Conservation (phyloP, 2,329 filamentous ascomycete species). For the Phaeosphaeria sp. region DNA sequence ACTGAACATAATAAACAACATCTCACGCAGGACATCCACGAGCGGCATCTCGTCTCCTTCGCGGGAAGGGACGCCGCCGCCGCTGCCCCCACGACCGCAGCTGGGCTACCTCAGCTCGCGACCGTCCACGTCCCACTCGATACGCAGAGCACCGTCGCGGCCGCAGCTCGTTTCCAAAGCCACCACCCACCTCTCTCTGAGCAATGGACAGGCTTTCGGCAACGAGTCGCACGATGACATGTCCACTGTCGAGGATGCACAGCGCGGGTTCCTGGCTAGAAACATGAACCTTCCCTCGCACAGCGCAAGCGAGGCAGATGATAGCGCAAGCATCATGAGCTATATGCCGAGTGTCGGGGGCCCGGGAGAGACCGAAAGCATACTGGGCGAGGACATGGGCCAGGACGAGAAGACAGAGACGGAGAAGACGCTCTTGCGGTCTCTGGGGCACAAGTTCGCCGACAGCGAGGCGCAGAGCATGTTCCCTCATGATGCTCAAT, state of each 20-base stretch:
- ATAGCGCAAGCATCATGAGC: conserved; percentile 71
- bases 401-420: conserved; percentile 65
- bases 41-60: conserved; percentile 34
- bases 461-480: conserved; percentile 61
- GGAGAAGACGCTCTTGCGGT: conserved; percentile 71
- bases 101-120: conserved; percentile 40
- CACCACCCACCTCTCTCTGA: conserved; percentile 83
- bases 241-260: conserved; percentile 39
- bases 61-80: conserved; percentile 59
- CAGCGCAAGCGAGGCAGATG: conserved; percentile 64
- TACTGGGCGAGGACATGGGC: conserved; percentile 75
- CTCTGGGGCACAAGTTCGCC: conserved; percentile 66
- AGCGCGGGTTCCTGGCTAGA: conserved; percentile 48
- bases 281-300: conserved; percentile 49
- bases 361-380: conserved; percentile 77
- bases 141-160: conserved; percentile 45
- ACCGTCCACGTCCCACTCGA: conserved; percentile 49
- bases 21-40: conserved; percentile 32
- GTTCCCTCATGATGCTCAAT: conserved; percentile 53
- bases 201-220: conserved; percentile 77
- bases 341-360: conserved; percentile 68
- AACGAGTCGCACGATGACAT: conserved; percentile 53
- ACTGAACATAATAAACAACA: conserved; percentile 37
- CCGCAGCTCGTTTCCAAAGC: conserved; percentile 65
- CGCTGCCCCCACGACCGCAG: conserved; percentile 62